These are phyloP conservation scores for Psilocybe cyanescens DNA, from an alignment of 768 basidiomycete species.

Conservation along the genomic window DNA sequence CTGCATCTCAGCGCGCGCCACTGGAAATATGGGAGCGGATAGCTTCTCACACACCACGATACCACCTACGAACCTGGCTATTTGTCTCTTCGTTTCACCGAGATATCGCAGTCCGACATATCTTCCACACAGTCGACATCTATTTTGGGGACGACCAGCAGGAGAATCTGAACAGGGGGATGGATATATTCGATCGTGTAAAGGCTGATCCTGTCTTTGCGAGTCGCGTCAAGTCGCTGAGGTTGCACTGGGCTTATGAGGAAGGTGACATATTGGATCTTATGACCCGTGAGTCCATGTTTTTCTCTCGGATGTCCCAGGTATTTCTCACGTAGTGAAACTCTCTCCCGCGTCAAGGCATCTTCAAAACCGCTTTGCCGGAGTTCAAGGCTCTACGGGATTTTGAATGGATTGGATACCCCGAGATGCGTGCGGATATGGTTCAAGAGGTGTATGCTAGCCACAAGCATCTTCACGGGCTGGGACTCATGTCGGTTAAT, in stretches of 20 bases:
- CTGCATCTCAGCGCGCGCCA: constrained; percentile 64
- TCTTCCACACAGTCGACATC: constrained; percentile 70
- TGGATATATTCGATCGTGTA: constrained; percentile 71
- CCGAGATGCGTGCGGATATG: constrained; percentile 70
- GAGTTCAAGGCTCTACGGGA: constrained; percentile 63
- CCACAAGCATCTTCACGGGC: constrained; percentile 55
- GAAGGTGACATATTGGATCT: constrained; percentile 70
- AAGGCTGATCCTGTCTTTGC: constrained; percentile 67
- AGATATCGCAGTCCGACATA: constrained; percentile 64
- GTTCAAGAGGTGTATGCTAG: constrained; percentile 58
- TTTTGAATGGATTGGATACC: constrained; percentile 82
- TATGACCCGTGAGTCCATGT: constrained; percentile 48
- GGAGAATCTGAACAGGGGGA: constrained; percentile 59
- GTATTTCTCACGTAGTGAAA: not conserved
- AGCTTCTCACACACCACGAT: constrained; percentile 62
- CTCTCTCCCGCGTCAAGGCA: constrained; percentile 37
- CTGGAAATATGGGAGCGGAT: constrained; percentile 73
- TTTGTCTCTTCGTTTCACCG: constrained; percentile 66
- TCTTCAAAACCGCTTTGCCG: constrained; percentile 65
- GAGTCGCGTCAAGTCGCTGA: constrained; percentile 56
- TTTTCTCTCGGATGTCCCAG: not conserved
- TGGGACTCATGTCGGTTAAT: constrained; percentile 58
- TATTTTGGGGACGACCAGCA: constrained; percentile 66
- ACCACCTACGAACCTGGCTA: constrained; percentile 72
- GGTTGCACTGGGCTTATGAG: constrained; percentile 73